Base-by-base conservation (phyloP, 1,284 basidiomycete genomes). In the Kwoniella shivajii region DNA sequence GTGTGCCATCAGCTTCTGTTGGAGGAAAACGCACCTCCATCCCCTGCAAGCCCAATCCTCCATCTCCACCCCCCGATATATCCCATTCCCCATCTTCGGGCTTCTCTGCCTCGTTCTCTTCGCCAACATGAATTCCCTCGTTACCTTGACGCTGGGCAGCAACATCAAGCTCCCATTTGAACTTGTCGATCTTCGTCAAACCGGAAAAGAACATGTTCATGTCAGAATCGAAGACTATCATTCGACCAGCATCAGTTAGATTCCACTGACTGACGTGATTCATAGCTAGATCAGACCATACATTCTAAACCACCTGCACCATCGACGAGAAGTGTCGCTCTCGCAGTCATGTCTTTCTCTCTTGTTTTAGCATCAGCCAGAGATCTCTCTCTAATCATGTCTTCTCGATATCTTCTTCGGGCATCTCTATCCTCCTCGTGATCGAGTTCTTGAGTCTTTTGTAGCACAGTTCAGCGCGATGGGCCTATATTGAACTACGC, bases 161-260 rank as follows among this genome's bases (percentile, higher is more conserved):
- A 20, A 62, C 41, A 16, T 71, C 68, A 9, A 52, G 39, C 57
- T 73, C 61, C 73, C 73, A 75, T 41, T 68, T 59, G 52, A 66
- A 73, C 34, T 54, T 56, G 6, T 43, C 49, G 3, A 59, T 43
- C 41, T 61, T 49, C 33, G 54, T 54, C 50, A 67, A 42, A 6
- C 47, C 41, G 1, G 49, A 39, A 26, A 73, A 64, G 36, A 68
- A 57, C 1, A 18, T 59, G 6, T 61, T 44, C 68, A 75, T 67
- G 3, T 59, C 67, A 3, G 57, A 37, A 49, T 75, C 60, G 30
- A 67, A 58, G 46, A 72, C 73, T 75, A 50, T 26, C 16, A 27
- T 27, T 38, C 36, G 18, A 29, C 26, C 13, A 42, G 13, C 0
- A 41, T 29, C 13, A 27, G 37, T 50, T 24, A 59, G 51, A 20